A percentile compares a stretch with the other conserved stretches of the same genome.
Conservation (phyloP, 495 filamentous ascomycete species). For the Sordaria brevicollis region DNA sequence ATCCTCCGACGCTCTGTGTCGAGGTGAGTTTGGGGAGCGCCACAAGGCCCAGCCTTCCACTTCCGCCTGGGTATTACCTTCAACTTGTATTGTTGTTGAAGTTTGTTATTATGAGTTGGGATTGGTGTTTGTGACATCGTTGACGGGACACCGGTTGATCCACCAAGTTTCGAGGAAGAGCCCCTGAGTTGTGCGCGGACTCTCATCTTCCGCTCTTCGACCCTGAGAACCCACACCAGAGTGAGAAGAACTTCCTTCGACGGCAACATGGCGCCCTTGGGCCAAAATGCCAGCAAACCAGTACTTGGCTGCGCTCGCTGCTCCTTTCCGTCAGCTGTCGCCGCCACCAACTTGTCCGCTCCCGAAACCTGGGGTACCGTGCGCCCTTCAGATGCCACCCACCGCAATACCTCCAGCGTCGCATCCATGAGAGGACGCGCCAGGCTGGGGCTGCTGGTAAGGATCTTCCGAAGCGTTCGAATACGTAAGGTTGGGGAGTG, state of each 20-base stretch:
- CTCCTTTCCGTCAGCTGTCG: constrained; percentile 17
- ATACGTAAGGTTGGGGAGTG: constrained; percentile 38
- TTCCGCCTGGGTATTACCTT: not conserved
- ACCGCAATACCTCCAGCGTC: constrained; percentile 80
- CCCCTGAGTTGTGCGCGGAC: constrained; percentile 11
- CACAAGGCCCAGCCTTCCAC: not conserved
- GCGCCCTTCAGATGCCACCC: constrained; percentile 40
- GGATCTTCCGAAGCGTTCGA: constrained; percentile 41
- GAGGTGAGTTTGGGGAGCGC: not conserved
- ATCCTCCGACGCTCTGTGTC: not conserved
- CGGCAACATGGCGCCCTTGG: constrained; percentile 33
- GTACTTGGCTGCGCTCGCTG: constrained; percentile 23
- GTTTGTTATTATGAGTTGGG: not conserved
- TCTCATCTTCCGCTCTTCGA: constrained; percentile 32
- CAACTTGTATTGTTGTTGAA: not conserved
- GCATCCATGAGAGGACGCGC: constrained; percentile 86
- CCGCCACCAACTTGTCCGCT: constrained; percentile 26
- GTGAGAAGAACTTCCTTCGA: constrained; percentile 43
- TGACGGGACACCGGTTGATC: constrained; percentile 12
- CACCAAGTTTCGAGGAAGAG: constrained; percentile 14
- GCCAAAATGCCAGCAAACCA: constrained; percentile 27
- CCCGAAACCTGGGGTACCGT: constrained; percentile 29
- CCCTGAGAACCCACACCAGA: constrained; percentile 39
- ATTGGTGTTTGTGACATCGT: constrained; percentile 8
- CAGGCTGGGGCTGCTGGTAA: constrained; percentile 80